Evolutionary conservation across 306 rosid genomes (phyloP), one percentile per base, ranked within the genome.

Genomic region (Gleditsia sinensis): DNA sequence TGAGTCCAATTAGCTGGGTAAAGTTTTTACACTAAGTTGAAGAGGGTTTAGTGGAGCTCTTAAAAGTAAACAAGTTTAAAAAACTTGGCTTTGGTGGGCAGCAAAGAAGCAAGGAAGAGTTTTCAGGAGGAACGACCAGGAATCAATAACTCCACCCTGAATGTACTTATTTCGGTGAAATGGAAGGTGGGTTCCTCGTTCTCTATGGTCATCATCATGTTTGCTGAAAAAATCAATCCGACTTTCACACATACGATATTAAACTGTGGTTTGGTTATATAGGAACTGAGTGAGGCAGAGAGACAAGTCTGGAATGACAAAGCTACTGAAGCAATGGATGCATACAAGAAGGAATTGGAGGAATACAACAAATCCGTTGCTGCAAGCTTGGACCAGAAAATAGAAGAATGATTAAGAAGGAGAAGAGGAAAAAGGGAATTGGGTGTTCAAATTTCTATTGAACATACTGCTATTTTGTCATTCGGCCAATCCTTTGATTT

Each of bases 291-390:
- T 9, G 99, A 92, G 71, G 92, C 76, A 76, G 93, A 88, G 0
- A 87, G 80, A 19, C 85, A 86, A 77, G 9, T 80, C 0, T 94
- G 93, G 96, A 95, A 85, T 68, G 88, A 83, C 1, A 83, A 75
- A 81, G 99, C 96, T 9, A 85, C 90, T 7, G 88, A 87, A 72
- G 90, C 97, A 33, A 95, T 95, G 98, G 92, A 88, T 3, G 86
- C 59, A 12, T 90, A 92, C 88, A 95, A 88, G 77, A 90, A 88
- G 79, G 98, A 90, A 67, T 7, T 86, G 72, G 96, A 88, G 72
- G 93, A 78, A 21, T 90, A 95, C 85, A 86, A 83, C 82, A 92
- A 84, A 74, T 76, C 81, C 50, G 60, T 77, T 37, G 89, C 74
- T 69, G 84, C 85, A 36, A 60, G 30, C 9, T 67, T 46, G 53